phyloP scores from a whole-genome alignment of 192 early-diverging fungal species.

The Phycomyces nitens region DNA sequence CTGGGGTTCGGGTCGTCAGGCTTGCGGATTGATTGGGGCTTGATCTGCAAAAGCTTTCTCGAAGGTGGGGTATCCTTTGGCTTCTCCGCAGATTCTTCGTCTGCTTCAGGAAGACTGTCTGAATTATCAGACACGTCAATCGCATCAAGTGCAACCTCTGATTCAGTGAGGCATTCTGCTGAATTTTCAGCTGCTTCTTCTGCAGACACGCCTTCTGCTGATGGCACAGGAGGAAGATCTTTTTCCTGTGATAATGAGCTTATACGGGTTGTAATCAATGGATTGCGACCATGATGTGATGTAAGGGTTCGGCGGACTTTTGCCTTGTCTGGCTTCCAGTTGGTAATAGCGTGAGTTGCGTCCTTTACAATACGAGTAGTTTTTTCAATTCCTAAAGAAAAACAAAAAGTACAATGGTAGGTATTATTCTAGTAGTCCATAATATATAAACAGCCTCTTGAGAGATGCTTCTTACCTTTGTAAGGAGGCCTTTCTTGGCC shows the following conservation, averaged over 20 bases:
- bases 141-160: too few relatives aligned
- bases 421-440: too few relatives aligned
- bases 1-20: neutral
- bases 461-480: conserved; percentile 9
- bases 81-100: neutral
- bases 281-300: conserved; percentile 26
- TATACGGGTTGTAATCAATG: conserved; percentile 4
- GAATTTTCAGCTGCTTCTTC: neutral
- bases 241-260: conserved; percentile 13
- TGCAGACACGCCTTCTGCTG: too few relatives aligned
- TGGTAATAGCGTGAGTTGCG: conserved; percentile 14
- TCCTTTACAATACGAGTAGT: conserved; percentile 24
- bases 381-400: conserved; percentile 17
- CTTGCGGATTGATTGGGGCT: neutral
- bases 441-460: neutral
- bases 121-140: too few relatives aligned
- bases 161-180: too few relatives aligned
- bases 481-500: conserved; percentile 22
- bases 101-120: neutral
- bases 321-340: conserved; percentile 27
- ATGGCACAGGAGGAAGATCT: conserved; percentile 15
- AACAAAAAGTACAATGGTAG: too few relatives aligned
- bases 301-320: conserved; percentile 32
- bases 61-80: neutral
- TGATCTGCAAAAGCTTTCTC: neutral